Evolutionary conservation across 2,329 filamentous ascomycete species (phyloP).

Genomic region (Penicillium sp.): DNA sequence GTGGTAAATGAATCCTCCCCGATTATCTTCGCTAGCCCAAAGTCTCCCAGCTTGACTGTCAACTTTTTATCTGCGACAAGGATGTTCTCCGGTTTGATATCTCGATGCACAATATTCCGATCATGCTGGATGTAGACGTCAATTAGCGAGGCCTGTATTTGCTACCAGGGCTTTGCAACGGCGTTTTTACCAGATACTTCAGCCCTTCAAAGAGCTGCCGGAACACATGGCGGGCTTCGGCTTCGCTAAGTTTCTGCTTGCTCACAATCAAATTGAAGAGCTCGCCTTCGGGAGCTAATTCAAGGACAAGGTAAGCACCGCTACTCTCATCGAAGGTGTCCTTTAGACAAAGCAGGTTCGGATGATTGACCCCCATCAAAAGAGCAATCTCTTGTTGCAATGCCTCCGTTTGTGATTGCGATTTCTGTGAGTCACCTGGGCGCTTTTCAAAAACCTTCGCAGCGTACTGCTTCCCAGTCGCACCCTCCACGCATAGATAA

Average conservation of each 20-base stretch:
- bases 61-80: conserved; percentile 80
- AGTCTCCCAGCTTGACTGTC: conserved; percentile 89
- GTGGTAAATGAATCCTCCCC: conserved; percentile 98
- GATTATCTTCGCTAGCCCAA: conserved; percentile 96
- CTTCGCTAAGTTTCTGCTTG: conserved; percentile 82
- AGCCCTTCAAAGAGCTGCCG: conserved; percentile 87
- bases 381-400: conserved; percentile 95
- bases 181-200: conserved; percentile 81
- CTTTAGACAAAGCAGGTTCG: conserved; percentile 87
- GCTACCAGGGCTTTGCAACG: not conserved
- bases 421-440: conserved; percentile 74
- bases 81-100: conserved; percentile 98
- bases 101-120: conserved; percentile 92
- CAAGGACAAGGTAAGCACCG: conserved; percentile 85
- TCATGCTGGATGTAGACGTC: conserved; percentile 66
- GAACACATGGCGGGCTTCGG: conserved; percentile 82
- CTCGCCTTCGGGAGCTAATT: conserved; percentile 88
- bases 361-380: conserved; percentile 94
- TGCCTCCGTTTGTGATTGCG: conserved; percentile 67
- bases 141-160: not conserved
- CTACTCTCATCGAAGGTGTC: conserved; percentile 91
- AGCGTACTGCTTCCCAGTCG: conserved; percentile 75
- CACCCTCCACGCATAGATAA: conserved; percentile 83
- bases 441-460: conserved; percentile 94
- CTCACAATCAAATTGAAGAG: conserved; percentile 92